Percentiles rank a stretch among this genome's conserved stretches.
Evolutionary conservation across 1,139 yeast species (phyloP).

Genomic region (Suhomyces taliae): DNA sequence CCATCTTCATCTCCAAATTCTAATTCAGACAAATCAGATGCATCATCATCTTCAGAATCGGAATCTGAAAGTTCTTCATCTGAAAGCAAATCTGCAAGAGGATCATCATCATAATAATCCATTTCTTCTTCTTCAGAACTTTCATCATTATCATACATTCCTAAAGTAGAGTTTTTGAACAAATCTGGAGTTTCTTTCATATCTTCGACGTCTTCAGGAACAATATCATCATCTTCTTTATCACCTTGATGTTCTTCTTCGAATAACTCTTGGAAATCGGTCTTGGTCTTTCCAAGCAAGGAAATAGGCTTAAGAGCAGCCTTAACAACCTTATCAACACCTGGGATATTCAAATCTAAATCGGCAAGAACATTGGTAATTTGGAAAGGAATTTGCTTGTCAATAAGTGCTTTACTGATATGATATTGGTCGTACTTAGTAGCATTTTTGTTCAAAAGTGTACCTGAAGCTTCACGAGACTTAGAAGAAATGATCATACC

Average conservation of each 20-base stretch:
- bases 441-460: conserved; percentile 47
- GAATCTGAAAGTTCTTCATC: conserved; percentile 31
- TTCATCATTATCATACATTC: conserved; percentile 90
- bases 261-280: conserved; percentile 57
- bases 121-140: conserved; percentile 50
- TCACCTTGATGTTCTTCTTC: conserved; percentile 47
- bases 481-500: conserved; percentile 45
- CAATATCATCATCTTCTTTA: conserved; percentile 58
- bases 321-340: conserved; percentile 57
- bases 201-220: conserved; percentile 56
- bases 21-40: conserved; percentile 30
- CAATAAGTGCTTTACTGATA: conserved; percentile 63
- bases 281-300: conserved; percentile 60
- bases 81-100: conserved; percentile 37
- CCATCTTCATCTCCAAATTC: conserved; percentile 24
- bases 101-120: conserved; percentile 31
- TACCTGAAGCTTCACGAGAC: conserved; percentile 43
- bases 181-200: conserved; percentile 81
- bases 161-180: conserved; percentile 83
- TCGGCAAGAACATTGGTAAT: conserved; percentile 60
- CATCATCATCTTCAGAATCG: conserved; percentile 25
- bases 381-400: conserved; percentile 59
- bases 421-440: conserved; percentile 59
- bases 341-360: conserved; percentile 72
- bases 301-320: conserved; percentile 61